Evolutionary conservation across 768 basidiomycete genomes (phyloP), one percentile per base, ranked within the genome.

Genomic region (Suillus americanus): DNA sequence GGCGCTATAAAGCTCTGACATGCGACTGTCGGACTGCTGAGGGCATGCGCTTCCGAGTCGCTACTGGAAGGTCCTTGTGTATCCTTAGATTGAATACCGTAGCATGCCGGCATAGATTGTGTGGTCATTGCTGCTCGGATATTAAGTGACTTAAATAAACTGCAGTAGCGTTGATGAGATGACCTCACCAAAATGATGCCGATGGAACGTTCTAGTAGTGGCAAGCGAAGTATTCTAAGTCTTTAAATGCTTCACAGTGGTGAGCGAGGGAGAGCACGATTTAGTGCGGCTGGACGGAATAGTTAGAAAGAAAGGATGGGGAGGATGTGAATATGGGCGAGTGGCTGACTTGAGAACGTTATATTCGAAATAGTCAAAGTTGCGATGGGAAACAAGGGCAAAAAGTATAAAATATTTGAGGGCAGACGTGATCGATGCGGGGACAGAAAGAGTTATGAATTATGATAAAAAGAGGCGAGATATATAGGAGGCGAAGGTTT

Each of bases 1-100:
- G 16, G 67, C 37, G 0, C 33, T 53, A n/a, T 68, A 53, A 59
- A 28, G 23, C 67, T 69, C 38, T 70, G 67, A 0, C 37, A 38
- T 3, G 70, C 68, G 0, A 62, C 62, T 23, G 71, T 65, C 14
- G 70, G 40, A 28, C 65, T 40, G 40, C 23, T 43, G 25, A 41
- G 57, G 37, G 41, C 28, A 12, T 41, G 57, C 0, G 28, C 18
- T 18, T 40, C n/a, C n/a, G n/a, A n/a, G n/a, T n/a, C 38, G 40
- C 57, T 14, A 5, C 9, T 41, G 18, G 57, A 41, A 59, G 18
- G 10, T 1, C 6, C 18, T 41, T 41, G 57, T 13, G 28, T 18
- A 8, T 40, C 56, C 25, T 20, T 18, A 13, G 57, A 41, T 5
- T 35, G 53, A n/a, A 54, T 54, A 20, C 12, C 12, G 35, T 59